Conservation (phyloP, 495 filamentous ascomycete species). For the Cercophora samala region DNA sequence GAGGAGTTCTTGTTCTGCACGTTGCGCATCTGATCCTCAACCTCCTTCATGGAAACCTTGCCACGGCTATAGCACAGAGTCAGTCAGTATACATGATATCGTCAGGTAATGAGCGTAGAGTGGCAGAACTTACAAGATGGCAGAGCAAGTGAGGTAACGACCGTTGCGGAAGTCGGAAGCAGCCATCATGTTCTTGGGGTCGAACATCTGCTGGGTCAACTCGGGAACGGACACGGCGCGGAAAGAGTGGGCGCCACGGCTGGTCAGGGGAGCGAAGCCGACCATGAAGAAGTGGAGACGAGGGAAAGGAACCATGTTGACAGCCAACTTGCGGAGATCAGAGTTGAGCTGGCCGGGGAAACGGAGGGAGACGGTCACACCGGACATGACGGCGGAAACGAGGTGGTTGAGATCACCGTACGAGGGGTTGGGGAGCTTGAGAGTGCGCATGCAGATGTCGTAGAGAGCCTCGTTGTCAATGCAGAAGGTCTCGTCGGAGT, state of each 20-base stretch:
- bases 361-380: slow-evolving; percentile 96
- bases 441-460: slow-evolving; percentile 99
- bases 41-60: slow-evolving; percentile 99
- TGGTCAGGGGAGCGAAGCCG: slow-evolving; percentile 97
- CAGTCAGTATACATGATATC: slow-evolving; percentile 11
- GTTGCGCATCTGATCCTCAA: slow-evolving; percentile 99
- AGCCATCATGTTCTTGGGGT: slow-evolving; percentile 99
- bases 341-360: slow-evolving; percentile 99
- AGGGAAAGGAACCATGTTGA: slow-evolving; percentile 99
- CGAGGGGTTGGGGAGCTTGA: slow-evolving; percentile 96
- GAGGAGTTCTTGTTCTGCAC: slow-evolving; percentile 99
- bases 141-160: slow-evolving; percentile 98
- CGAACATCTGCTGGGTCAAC: slow-evolving; percentile 99
- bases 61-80: slow-evolving; percentile 67
- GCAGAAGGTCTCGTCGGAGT: slow-evolving; percentile 99
- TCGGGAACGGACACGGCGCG: slow-evolving; percentile 96
- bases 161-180: slow-evolving; percentile 99
- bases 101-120: slow-evolving; percentile 5
- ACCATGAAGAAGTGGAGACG: slow-evolving; percentile 99
- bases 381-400: slow-evolving; percentile 99
- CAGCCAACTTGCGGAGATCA: slow-evolving; percentile 97
- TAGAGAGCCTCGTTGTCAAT: slow-evolving; percentile 99
- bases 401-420: slow-evolving; percentile 99
- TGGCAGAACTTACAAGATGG: slow-evolving; percentile 68
- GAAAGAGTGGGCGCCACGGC: slow-evolving; percentile 92